These are phyloP conservation scores for Irpex sp. DNA, from an alignment of 1,284 basidiomycete species.

Conservation along the genomic window DNA sequence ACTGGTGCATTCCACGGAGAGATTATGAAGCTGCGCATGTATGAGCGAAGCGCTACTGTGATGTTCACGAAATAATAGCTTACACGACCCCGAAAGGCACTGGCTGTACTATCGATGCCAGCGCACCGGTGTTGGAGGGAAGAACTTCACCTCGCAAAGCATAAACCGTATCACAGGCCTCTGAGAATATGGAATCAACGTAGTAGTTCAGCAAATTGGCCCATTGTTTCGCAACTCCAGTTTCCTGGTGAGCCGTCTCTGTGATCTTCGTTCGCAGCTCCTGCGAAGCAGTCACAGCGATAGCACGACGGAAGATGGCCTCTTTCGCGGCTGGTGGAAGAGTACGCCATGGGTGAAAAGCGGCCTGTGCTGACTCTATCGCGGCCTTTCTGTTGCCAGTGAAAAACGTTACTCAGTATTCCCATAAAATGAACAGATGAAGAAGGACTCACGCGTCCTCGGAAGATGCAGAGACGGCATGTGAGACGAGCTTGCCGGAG, in stretches of 20 bases:
- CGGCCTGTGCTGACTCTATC: conserved; percentile 41
- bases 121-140: conserved; percentile 8
- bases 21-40: conserved; percentile 6
- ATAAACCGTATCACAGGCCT: conserved; percentile 12
- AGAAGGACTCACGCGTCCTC: conserved; percentile 32
- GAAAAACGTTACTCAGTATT: background rate
- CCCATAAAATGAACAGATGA: background rate
- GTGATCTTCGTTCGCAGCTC: conserved; percentile 36
- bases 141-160: conserved; percentile 10
- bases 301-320: conserved; percentile 43
- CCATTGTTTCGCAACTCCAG: conserved; percentile 29
- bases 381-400: conserved; percentile 32
- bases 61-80: background rate
- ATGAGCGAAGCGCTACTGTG: background rate
- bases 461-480: conserved; percentile 40
- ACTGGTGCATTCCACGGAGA: conserved; percentile 14
- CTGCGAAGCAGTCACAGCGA: conserved; percentile 39
- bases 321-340: conserved; percentile 35
- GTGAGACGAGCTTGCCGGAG: conserved; percentile 37
- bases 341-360: conserved; percentile 48
- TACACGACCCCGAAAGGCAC: conserved; percentile 13
- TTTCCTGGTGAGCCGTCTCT: conserved; percentile 36
- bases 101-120: conserved; percentile 5
- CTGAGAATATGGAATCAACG: conserved; percentile 13
- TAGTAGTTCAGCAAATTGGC: conserved; percentile 18